A percentile compares a stretch with the other conserved stretches of the same genome.
Conservation (phyloP, 1,284 basidiomycete species). For the Puccinia polysora region DNA sequence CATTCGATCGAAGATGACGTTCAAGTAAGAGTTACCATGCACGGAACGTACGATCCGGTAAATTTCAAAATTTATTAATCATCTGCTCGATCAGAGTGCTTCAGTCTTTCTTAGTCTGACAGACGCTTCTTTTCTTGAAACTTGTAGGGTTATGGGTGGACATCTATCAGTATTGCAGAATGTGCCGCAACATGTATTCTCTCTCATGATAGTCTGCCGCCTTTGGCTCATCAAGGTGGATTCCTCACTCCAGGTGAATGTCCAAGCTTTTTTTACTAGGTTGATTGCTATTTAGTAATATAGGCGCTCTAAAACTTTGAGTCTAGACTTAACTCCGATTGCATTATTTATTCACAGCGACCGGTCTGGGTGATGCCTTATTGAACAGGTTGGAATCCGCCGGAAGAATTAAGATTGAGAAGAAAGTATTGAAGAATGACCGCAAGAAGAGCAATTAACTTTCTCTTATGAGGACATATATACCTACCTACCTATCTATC, state of each 20-base stretch:
- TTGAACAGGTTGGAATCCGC: slow-evolving; percentile 14
- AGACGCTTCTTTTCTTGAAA: neutral
- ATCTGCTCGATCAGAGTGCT: neutral
- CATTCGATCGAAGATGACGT: slow-evolving; percentile 46
- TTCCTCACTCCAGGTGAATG: slow-evolving; percentile 47
- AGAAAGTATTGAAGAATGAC: slow-evolving; percentile 15
- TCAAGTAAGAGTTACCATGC: slow-evolving; percentile 46
- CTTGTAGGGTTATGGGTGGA: slow-evolving; percentile 47
- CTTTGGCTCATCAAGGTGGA: slow-evolving; percentile 49
- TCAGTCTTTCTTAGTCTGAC: neutral
- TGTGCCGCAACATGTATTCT: slow-evolving; percentile 47
- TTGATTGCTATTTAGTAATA: neutral
- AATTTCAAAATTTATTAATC: neutral
- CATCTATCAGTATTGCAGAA: slow-evolving; percentile 47
- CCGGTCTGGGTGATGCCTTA: slow-evolving; percentile 34
- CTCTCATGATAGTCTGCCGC: slow-evolving; percentile 48
- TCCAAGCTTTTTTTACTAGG: neutral
- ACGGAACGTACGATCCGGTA: slow-evolving; percentile 49
- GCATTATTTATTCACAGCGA: neutral
- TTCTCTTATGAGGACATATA: neutral
- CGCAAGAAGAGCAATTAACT: slow-evolving; percentile 26
- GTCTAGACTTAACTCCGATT: neutral
- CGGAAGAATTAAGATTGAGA: slow-evolving; percentile 25
- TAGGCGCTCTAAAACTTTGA: neutral
- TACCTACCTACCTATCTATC: neutral